phyloP scores from a whole-genome alignment of 2,329 filamentous ascomycete species.

The Aureobasidium sp. region DNA sequence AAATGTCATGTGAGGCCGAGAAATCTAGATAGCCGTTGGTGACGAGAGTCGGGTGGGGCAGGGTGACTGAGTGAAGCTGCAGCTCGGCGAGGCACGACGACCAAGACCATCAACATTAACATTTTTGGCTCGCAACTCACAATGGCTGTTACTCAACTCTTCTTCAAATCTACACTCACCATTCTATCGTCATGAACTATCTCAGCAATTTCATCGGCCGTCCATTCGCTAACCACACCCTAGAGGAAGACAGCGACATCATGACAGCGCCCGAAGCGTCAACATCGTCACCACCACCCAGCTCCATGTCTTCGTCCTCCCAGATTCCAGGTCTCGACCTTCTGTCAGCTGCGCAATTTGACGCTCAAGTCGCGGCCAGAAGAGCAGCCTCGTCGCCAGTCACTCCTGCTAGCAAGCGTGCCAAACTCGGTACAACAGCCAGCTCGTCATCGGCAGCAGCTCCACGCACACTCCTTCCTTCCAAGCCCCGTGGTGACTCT shows the following conservation, averaged over 20 bases:
- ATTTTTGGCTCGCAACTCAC: neutral
- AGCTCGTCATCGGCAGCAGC: neutral
- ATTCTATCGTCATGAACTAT: neutral
- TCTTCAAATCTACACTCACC: neutral
- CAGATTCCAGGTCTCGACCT: constrained; percentile 7
- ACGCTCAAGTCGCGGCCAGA: neutral
- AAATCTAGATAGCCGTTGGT: neutral
- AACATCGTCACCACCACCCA: neutral
- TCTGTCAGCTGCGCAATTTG: neutral
- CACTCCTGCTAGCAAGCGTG: neutral
- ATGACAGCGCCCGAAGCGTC: neutral
- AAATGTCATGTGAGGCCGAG: neutral
- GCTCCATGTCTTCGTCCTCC: neutral
- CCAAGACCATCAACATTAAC: neutral
- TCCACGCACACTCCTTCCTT: neutral
- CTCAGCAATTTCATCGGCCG: neutral
- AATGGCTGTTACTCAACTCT: neutral
- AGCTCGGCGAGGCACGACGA: neutral
- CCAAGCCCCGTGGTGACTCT: constrained; percentile 5
- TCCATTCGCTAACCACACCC: neutral
- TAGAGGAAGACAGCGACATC: neutral
- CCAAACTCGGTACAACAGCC: neutral
- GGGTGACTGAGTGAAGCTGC: neutral
- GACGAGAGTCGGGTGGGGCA: neutral
- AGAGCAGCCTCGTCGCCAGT: neutral